Evolutionary conservation across 495 filamentous ascomycete species (phyloP).

Genomic region (Penicillium steckii): DNA sequence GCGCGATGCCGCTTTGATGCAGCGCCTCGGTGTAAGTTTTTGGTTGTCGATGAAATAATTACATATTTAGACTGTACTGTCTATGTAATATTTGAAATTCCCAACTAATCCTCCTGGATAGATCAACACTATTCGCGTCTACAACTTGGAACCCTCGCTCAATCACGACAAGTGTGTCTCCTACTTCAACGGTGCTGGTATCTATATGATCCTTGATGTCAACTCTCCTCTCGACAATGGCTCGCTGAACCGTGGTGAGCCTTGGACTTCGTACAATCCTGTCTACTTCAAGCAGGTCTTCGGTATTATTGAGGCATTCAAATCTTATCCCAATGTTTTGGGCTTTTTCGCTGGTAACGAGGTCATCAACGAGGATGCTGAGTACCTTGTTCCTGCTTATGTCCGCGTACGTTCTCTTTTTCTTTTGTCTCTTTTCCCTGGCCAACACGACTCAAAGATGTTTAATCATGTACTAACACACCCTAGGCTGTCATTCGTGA

Average conservation of each 20-base stretch:
- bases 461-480: not conserved
- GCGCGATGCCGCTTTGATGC: constrained; percentile 91
- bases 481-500: constrained; percentile 70
- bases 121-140: constrained; percentile 91
- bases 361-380: constrained; percentile 71
- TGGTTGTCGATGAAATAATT: not conserved
- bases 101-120: constrained; percentile 15
- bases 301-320: constrained; percentile 90
- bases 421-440: not conserved
- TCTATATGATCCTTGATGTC: constrained; percentile 75
- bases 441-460: no score
- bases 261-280: constrained; percentile 66
- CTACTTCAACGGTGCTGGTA: constrained; percentile 86
- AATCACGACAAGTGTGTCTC: constrained; percentile 88
- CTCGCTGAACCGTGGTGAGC: constrained; percentile 68
- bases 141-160: constrained; percentile 81
- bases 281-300: constrained; percentile 82
- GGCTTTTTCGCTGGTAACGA: constrained; percentile 94
- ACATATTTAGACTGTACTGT: not conserved
- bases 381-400: constrained; percentile 38
- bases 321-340: constrained; percentile 86
- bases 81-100: not conserved
- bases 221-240: constrained; percentile 84
- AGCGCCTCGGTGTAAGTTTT: constrained; percentile 63
- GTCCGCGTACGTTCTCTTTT: constrained; percentile 32